These are phyloP conservation scores for Elongisporangium anandrum DNA, from an alignment of 352 stramenopile species.

Conservation along the genomic window DNA sequence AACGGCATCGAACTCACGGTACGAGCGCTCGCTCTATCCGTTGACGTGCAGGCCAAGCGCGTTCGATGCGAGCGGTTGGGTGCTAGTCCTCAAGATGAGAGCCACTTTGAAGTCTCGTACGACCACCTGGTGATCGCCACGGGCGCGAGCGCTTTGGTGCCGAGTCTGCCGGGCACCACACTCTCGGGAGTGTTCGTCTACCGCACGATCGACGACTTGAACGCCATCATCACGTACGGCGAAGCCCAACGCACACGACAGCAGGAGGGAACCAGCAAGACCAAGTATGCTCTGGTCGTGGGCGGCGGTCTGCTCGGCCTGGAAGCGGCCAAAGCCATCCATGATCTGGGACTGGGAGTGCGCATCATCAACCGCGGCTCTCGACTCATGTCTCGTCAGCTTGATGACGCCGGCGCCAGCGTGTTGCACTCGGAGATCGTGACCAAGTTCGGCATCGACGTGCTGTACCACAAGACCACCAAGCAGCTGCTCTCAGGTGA, in stretches of 20 bases:
- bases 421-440: conserved; percentile 90
- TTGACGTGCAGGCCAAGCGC: conserved; percentile 75
- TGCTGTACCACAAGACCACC: conserved; percentile 88
- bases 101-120: conserved; percentile 63
- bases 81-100: conserved; percentile 14
- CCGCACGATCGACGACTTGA: conserved; percentile 90
- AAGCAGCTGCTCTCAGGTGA: conserved; percentile 39
- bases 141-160: conserved; percentile 85
- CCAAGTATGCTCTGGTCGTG: conserved; percentile 39
- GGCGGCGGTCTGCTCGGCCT: conserved; percentile 85
- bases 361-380: conserved; percentile 91
- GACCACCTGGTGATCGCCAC: conserved; percentile 89
- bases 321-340: conserved; percentile 86
- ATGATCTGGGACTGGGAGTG: conserved; percentile 85
- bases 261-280: conserved; percentile 15
- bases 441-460: conserved; percentile 70
- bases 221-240: conserved; percentile 82
- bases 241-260: conserved; percentile 43
- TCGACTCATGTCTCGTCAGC: conserved; percentile 91
- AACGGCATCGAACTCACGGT: conserved; percentile 75
- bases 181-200: conserved; percentile 92
- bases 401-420: conserved; percentile 88
- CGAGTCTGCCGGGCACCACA: conserved; percentile 73
- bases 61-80: conserved; percentile 39
- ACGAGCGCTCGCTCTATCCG: conserved; percentile 62